A percentile compares a stretch with the other conserved stretches of the same genome.
Conservation (phyloP, 768 basidiomycete genomes). For the Strobilomyces confusus region DNA sequence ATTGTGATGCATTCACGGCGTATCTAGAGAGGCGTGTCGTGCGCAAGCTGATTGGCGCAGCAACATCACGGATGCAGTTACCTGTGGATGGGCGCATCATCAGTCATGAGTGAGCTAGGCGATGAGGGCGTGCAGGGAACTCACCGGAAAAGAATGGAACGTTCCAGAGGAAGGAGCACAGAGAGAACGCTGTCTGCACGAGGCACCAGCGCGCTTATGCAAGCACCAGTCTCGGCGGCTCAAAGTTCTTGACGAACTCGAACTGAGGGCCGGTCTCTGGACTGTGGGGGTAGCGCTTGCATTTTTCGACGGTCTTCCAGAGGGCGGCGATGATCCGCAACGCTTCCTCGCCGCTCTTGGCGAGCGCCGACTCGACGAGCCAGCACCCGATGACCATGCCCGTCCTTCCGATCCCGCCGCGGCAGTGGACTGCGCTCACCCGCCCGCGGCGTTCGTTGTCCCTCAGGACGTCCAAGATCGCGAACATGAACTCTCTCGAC, state of each 20-base stretch:
- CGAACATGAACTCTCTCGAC: constrained; percentile 53
- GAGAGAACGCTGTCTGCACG: not conserved
- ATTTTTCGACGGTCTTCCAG: constrained; percentile 79
- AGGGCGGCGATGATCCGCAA: constrained; percentile 59
- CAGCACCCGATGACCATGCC: constrained; percentile 68
- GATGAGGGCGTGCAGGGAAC: not conserved
- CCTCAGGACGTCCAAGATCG: constrained; percentile 53
- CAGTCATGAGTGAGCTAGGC: not conserved
- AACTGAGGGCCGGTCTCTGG: constrained; percentile 79
- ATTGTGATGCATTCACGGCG: constrained; percentile 24
- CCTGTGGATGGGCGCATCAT: not conserved
- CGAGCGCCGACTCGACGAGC: constrained; percentile 65
- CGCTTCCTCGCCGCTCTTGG: constrained; percentile 61
- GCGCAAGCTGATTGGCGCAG: not conserved
- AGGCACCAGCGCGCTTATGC: constrained; percentile 7
- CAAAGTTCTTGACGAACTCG: constrained; percentile 67
- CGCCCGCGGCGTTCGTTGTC: constrained; percentile 59
- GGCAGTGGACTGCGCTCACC: constrained; percentile 71
- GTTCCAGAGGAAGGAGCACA: not conserved
- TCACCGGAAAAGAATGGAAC: constrained; percentile 1
- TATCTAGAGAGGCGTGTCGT: not conserved
- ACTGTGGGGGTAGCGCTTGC: constrained; percentile 66
- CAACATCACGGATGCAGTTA: not conserved
- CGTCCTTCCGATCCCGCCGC: constrained; percentile 72
- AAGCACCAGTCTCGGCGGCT: constrained; percentile 21